phyloP scores from a whole-genome alignment of 495 filamentous ascomycete species.

The Xylaria bambusicola region DNA sequence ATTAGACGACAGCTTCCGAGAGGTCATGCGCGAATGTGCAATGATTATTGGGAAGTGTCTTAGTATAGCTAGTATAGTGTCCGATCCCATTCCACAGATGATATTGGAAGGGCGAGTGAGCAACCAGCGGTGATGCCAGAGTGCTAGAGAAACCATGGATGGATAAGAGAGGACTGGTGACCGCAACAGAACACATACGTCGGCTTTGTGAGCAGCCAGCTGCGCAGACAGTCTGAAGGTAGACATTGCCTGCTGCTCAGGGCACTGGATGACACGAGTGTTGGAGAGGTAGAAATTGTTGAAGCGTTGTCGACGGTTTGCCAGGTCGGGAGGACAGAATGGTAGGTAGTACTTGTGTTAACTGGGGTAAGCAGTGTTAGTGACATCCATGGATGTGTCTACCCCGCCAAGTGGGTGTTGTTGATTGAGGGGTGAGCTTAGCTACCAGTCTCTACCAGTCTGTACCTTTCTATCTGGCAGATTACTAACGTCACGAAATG shows the following conservation, averaged over 20 bases:
- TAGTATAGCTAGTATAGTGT: no score
- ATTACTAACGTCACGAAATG: no score
- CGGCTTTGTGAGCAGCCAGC: conserved; percentile 76
- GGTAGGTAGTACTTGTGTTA: background rate
- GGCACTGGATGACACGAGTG: background rate
- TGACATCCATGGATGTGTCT: background rate
- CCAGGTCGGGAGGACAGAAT: background rate
- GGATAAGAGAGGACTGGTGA: conserved; percentile 5
- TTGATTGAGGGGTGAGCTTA: background rate
- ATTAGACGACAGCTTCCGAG: conserved; percentile 22
- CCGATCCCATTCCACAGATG: no score
- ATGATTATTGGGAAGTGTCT: no score
- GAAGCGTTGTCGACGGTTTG: background rate
- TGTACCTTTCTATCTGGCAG: no score
- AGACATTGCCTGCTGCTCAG: conserved; percentile 36
- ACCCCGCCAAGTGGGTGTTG: conserved; percentile 9
- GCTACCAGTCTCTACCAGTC: no score
- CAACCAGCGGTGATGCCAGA: background rate
- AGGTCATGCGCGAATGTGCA: no score
- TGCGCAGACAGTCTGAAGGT: conserved; percentile 82
- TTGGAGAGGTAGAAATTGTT: background rate
- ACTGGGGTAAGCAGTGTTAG: background rate
- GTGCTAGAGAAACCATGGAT: no score
- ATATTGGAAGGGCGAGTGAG: background rate
- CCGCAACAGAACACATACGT: conserved; percentile 59